Percentiles rank a stretch among this genome's conserved stretches.
phyloP scores from a whole-genome alignment of 2,329 filamentous ascomycete genomes.

The Aspergillus sp. region DNA sequence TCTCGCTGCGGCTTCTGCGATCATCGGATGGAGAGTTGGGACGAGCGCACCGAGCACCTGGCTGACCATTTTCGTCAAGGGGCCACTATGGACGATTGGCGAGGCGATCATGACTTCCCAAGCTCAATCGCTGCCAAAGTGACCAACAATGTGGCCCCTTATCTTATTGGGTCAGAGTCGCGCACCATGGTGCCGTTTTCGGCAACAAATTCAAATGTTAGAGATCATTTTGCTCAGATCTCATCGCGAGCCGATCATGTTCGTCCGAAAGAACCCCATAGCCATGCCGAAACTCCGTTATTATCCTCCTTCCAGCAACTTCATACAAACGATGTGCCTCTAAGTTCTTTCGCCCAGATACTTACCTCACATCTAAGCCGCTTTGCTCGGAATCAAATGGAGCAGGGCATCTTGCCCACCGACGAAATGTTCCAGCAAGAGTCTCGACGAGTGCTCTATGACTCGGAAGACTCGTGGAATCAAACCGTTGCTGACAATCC shows the following conservation, averaged over 20 bases:
- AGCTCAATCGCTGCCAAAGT: conserved; percentile 16
- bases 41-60: conserved; percentile 52
- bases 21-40: conserved; percentile 48
- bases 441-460: conserved; percentile 50
- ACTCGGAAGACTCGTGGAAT: conserved; percentile 51
- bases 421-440: conserved; percentile 52
- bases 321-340: neutral
- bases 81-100: conserved; percentile 53
- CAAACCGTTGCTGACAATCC: conserved; percentile 32
- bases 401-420: conserved; percentile 36
- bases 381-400: conserved; percentile 16
- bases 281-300: neutral
- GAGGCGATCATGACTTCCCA: conserved; percentile 50
- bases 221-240: conserved; percentile 22
- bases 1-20: conserved; percentile 54
- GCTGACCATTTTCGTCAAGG: conserved; percentile 54
- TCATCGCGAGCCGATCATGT: conserved; percentile 9
- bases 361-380: conserved; percentile 19
- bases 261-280: neutral
- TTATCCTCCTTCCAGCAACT: neutral
- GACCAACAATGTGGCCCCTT: conserved; percentile 18
- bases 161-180: conserved; percentile 22
- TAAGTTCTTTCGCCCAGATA: conserved; percentile 15
- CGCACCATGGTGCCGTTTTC: conserved; percentile 20
- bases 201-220: conserved; percentile 12